Conservation (phyloP, 1,284 basidiomycete species). For the Coniophora puteana region DNA sequence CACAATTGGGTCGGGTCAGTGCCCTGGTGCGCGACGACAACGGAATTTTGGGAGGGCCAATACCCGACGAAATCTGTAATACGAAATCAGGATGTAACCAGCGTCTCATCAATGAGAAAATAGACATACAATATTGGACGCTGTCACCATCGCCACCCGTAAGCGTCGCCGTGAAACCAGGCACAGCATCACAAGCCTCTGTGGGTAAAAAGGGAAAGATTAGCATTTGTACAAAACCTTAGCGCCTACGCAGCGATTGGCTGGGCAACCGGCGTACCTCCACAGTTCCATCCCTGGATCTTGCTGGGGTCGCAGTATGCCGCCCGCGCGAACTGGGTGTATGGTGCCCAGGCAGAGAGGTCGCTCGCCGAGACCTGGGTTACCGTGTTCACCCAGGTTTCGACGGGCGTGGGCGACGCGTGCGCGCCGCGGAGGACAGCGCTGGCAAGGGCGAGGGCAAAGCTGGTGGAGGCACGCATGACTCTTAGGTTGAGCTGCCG, state of each 20-base stretch:
- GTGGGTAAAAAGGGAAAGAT: too few species aligned
- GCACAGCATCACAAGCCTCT: slow-evolving; percentile 33
- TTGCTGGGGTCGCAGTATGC: slow-evolving; percentile 43
- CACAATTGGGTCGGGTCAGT: slow-evolving; percentile 28
- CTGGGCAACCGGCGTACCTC: too few species aligned
- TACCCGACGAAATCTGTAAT: slow-evolving; percentile 34
- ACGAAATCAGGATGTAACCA: too few species aligned
- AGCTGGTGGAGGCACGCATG: too few species aligned
- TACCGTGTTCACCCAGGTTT: too few species aligned
- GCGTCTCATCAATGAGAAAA: too few species aligned
- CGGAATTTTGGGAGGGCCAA: slow-evolving; percentile 22
- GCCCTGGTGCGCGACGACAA: slow-evolving; percentile 33
- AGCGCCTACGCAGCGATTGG: too few species aligned
- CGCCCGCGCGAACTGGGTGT: slow-evolving; percentile 47
- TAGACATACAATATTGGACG: slow-evolving; percentile 35
- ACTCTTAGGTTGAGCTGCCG: too few species aligned
- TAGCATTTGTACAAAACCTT: too few species aligned
- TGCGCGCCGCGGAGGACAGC: too few species aligned
- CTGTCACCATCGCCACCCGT: slow-evolving; percentile 34
- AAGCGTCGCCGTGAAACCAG: slow-evolving; percentile 32
- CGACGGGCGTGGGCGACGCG: too few species aligned
- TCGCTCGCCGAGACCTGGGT: slow-evolving; percentile 31
- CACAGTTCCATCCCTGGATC: slow-evolving; percentile 42
- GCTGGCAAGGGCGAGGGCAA: too few species aligned
- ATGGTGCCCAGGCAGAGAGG: slow-evolving; percentile 37